Evolutionary conservation across 176 grass and related monocot species (phyloP), one percentile per base, ranked within the genome.

Genomic region (Oryza glaberrima): DNA sequence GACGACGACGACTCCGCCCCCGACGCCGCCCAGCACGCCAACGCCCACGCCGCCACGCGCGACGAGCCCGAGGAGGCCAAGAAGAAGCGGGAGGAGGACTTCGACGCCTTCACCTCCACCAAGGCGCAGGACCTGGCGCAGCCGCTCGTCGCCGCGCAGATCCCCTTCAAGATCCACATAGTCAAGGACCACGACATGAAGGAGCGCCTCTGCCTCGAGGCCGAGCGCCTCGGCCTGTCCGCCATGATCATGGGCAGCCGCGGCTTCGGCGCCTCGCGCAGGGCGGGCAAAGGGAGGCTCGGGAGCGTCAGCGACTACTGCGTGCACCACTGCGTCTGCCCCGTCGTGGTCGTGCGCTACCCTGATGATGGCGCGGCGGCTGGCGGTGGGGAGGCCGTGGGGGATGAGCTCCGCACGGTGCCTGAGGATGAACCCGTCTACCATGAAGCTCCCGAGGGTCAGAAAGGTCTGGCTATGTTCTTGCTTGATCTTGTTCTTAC

Each of bases 111-210:
- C 88, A 94, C 94, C 9, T 56, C 94, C 61, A 68, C 92, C 65
- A 97, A 97, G 88, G 92, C 88, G 73, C 85, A 94, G 77, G 90
- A 94, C 79, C 86, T 97, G 43, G 94, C 92, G 63, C 92, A 94
- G 80, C 92, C 94, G 46, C 92, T 97, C 67, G 92, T 87, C 76
- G 88, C 83, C 16, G 90, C 92, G 26, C 86, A 90, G 85, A 97
- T 88, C 86, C 90, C 92, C 15, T 97, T 90, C 74, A 97, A 94
- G 92, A 90, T 97, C 87, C 92, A 97, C 77, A 88, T 97, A 54
- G 94, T 94, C 19, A 97, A 97, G 86, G 94, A 97, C 79, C 94
- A 97, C 81, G 94, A 97, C 90, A 97, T 97, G 94, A 97, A 92
- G 94, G 94, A 97, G 90, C 86, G 94, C 5, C 88, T 97, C 71